Evolutionary conservation across 495 filamentous ascomycete species (phyloP), one percentile per base, ranked within the genome.

Genomic region (Xylaria flabelliformis): DNA sequence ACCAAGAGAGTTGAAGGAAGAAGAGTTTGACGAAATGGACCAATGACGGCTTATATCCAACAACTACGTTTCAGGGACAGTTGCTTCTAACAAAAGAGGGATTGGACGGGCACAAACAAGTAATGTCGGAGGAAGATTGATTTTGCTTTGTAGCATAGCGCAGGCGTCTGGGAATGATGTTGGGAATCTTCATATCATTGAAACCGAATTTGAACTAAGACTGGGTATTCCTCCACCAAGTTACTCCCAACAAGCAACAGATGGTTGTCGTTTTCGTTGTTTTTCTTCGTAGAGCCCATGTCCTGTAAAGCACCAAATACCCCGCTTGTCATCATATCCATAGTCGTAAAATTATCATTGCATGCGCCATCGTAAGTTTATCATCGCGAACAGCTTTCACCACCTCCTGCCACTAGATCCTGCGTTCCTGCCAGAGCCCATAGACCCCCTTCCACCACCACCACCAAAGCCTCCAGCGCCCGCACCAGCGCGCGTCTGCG

Each of bases 1-100:
- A 78, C 96, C 96, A 0, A 89, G 87, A 76, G 97, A 97, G 79
- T 89, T 95, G 26, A 88, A 88, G 24, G 95, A 97, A 67, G 91
- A 91, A 59, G 87, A 93, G 61, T 86, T 88, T 48, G 90, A 93
- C 36, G 89, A 87, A 56, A 85, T 87, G 64, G 90, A 92, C 73
- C 77, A 76, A 26, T 70, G 34, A 55, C 66, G 21, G 59, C 24
- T 4, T 68, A 70, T 53, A 19, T 32, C 70, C 24, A 9, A 62
- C 24, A 21, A 21, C 5, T 32, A 10, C 12, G 9, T 34, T 68
- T 24, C 21, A 26, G 55, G 29, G 51, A 72, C 4, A 36, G 21
- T 56, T 51, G 41, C 15, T 21, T 51, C 17, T 10, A n/a, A 29
- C 0, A 32, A 21, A 74, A 48, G 46, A 39, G 12, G 21, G 5